A percentile compares a stretch with the other conserved stretches of the same genome.
These are phyloP conservation scores for Trichosporon asahii DNA, from an alignment of 1,284 basidiomycete genomes.

Conservation along the genomic window DNA sequence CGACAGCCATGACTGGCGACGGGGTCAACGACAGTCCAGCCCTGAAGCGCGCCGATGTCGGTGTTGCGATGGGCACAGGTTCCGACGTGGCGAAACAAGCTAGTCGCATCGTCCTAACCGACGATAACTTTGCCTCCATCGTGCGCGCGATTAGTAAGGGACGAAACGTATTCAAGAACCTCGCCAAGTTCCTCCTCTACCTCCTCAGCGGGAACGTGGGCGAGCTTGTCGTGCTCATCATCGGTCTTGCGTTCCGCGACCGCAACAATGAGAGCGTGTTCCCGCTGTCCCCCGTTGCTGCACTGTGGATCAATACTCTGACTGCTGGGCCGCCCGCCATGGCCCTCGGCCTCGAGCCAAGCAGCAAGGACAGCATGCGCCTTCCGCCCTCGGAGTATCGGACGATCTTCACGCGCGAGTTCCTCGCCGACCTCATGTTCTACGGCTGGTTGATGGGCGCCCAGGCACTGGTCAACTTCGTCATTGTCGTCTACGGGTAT, in stretches of 20 bases:
- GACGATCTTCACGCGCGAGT: slow-evolving; percentile 57
- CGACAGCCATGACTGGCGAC: slow-evolving; percentile 54
- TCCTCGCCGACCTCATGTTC: slow-evolving; percentile 59
- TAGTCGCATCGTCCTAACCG: slow-evolving; percentile 63
- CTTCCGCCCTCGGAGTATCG: slow-evolving; percentile 57
- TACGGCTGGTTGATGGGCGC: slow-evolving; percentile 66
- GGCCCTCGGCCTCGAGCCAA: slow-evolving; percentile 62
- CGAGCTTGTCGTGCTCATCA: slow-evolving; percentile 60
- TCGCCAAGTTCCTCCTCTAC: slow-evolving; percentile 54
- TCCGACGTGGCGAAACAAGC: slow-evolving; percentile 63
- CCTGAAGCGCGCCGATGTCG: slow-evolving; percentile 60
- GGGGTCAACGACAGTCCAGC: slow-evolving; percentile 62
- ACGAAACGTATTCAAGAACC: slow-evolving; percentile 56
- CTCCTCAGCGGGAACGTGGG: slow-evolving; percentile 61
- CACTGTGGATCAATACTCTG: slow-evolving; percentile 60
- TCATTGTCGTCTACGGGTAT: slow-evolving; percentile 59
- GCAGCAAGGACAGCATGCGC: slow-evolving; percentile 61
- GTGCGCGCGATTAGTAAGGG: slow-evolving; percentile 65
- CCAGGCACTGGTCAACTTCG: slow-evolving; percentile 58
- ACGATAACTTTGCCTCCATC: slow-evolving; percentile 71
- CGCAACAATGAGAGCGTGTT: slow-evolving; percentile 60
- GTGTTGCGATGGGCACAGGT: slow-evolving; percentile 69
- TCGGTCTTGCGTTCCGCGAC: slow-evolving; percentile 67
- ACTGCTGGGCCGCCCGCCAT: slow-evolving; percentile 61
- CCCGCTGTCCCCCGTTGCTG: slow-evolving; percentile 65